Percentiles rank a stretch among this genome's conserved stretches.
Conservation (phyloP, 2,329 filamentous ascomycete species). For the Ophiostoma piceae region DNA sequence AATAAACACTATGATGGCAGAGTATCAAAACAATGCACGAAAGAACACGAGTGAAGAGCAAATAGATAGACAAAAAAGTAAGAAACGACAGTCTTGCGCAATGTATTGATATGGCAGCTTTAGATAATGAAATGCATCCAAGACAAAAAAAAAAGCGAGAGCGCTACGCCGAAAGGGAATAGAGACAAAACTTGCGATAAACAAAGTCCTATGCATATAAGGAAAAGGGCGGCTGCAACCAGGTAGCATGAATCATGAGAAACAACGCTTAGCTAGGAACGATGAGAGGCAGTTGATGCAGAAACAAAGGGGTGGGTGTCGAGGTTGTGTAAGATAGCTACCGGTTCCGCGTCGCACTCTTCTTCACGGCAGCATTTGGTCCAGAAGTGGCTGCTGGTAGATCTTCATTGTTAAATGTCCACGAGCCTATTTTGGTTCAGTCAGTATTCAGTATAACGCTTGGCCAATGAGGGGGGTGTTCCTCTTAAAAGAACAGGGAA, state of each 20-base stretch:
- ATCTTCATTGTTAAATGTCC: conserved; percentile 6
- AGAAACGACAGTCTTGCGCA: not conserved
- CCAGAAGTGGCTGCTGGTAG: not conserved
- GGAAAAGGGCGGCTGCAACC: not conserved
- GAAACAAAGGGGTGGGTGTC: not conserved
- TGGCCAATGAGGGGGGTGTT: not conserved
- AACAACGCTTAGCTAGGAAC: not conserved
- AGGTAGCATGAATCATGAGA: not conserved
- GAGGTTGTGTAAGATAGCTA: not conserved
- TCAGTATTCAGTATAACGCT: not conserved
- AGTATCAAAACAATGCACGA: not conserved
- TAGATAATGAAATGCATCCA: not conserved
- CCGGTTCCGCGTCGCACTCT: not conserved
- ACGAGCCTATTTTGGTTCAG: conserved; percentile 1
- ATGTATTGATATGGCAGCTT: not conserved
- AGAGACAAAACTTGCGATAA: not conserved
- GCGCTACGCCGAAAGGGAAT: not conserved
- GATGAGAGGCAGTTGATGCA: not conserved
- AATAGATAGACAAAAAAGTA: not conserved
- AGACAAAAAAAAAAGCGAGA: not conserved
- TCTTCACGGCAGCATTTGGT: not conserved
- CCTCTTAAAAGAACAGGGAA: not conserved
- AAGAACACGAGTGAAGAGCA: not conserved
- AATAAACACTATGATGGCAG: not conserved
- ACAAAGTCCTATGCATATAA: not conserved